Evolutionary conservation across 2,329 filamentous ascomycete species (phyloP).

Genomic region (Metarhizium sp.): DNA sequence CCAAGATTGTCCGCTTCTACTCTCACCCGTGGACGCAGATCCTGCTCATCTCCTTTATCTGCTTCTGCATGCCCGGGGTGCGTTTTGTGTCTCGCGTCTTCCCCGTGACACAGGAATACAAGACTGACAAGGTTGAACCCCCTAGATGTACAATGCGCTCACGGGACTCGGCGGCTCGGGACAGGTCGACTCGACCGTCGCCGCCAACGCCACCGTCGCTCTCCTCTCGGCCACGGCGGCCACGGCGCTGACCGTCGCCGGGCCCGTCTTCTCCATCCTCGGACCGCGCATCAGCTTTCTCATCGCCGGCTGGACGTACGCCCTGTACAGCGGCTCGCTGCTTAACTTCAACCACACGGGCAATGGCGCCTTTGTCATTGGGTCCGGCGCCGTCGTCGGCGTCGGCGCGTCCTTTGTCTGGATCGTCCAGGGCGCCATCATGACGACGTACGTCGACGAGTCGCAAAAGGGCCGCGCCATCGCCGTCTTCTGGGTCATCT

Average conservation of each 20-base stretch:
- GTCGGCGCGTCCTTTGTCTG: slow-evolving; percentile 34
- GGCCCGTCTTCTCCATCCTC: slow-evolving; percentile 31
- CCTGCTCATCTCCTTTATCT: slow-evolving; percentile 37
- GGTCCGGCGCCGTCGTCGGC: slow-evolving; percentile 33
- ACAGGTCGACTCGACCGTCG: slow-evolving; percentile 33
- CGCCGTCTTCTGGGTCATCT: slow-evolving; percentile 35
- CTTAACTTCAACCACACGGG: slow-evolving; percentile 30
- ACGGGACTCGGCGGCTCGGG: slow-evolving; percentile 34
- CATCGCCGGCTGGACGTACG: slow-evolving; percentile 35
- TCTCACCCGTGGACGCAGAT: slow-evolving; percentile 38
- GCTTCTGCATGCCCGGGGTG: slow-evolving; percentile 36
- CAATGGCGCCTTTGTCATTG: slow-evolving; percentile 35
- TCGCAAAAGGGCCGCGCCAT: slow-evolving; percentile 31
- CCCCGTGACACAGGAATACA: too few relatives aligned
- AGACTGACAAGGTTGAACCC: not conserved
- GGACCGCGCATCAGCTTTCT: slow-evolving; percentile 32
- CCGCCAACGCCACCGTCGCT: slow-evolving; percentile 36
- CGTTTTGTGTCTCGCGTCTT: slow-evolving; percentile 10
- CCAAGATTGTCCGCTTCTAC: slow-evolving; percentile 21
- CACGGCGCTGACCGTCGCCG: slow-evolving; percentile 33
- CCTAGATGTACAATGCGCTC: slow-evolving; percentile 38
- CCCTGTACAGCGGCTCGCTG: slow-evolving; percentile 33
- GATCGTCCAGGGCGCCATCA: slow-evolving; percentile 38
- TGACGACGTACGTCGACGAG: slow-evolving; percentile 30
- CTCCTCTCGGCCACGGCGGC: slow-evolving; percentile 31